phyloP scores from a whole-genome alignment of 345 rosid genomes.

The Raphanus raphanistrum region DNA sequence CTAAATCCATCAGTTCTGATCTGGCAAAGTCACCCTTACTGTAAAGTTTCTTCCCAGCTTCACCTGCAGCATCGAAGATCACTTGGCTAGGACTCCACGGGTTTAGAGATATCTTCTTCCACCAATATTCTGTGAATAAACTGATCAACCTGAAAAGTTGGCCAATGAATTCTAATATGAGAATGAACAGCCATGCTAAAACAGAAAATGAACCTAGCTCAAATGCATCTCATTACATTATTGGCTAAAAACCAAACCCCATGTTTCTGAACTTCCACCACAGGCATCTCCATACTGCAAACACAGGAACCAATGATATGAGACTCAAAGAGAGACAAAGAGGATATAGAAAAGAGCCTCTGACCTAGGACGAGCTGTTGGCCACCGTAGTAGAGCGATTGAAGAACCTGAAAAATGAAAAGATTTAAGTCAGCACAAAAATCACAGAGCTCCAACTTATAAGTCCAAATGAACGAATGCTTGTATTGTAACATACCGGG shows the following conservation, averaged over 20 bases:
- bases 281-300: slow-evolving; percentile 86
- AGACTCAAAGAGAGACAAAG: background rate
- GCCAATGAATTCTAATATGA: slow-evolving; percentile 8
- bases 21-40: slow-evolving; percentile 63
- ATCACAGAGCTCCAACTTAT: no score
- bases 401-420: slow-evolving; percentile 47
- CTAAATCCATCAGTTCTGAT: slow-evolving; percentile 54
- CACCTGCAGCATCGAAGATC: slow-evolving; percentile 56
- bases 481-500: slow-evolving; percentile 46
- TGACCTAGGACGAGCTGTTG: slow-evolving; percentile 80
- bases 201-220: background rate
- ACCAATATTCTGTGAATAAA: slow-evolving; percentile 72
- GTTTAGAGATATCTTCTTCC: slow-evolving; percentile 66
- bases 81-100: slow-evolving; percentile 39
- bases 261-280: slow-evolving; percentile 70
- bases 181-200: slow-evolving; percentile 6
- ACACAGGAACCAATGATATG: slow-evolving; percentile 24
- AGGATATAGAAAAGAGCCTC: slow-evolving; percentile 7
- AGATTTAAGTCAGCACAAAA: no score
- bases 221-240: slow-evolving; percentile 51
- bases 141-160: slow-evolving; percentile 63
- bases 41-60: slow-evolving; percentile 62
- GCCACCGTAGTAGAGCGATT: slow-evolving; percentile 83
- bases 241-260: slow-evolving; percentile 84
- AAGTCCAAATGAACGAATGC: no score